Conservation (phyloP, 768 basidiomycete species). For the Phaeolepiota aurea region DNA sequence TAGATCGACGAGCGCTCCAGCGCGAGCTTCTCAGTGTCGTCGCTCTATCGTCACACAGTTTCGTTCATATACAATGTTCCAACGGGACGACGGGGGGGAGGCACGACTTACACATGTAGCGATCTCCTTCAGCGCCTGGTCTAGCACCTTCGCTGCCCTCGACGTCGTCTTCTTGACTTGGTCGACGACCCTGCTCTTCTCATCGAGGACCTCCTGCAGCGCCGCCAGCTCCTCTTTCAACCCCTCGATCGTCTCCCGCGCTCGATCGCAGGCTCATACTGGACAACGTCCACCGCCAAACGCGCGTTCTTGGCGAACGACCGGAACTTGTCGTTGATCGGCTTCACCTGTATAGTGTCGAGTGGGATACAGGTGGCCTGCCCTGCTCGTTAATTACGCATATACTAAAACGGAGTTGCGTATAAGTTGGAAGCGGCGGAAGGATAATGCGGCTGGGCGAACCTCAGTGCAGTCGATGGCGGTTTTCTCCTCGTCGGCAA, state of each 20-base stretch:
- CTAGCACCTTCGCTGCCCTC: slow-evolving; percentile 69
- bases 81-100: background rate
- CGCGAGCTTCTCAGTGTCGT: slow-evolving; percentile 84
- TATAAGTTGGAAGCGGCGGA: no score
- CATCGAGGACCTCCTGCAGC: slow-evolving; percentile 59
- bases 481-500: slow-evolving; percentile 95
- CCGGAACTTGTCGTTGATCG: slow-evolving; percentile 90
- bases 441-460: slow-evolving; percentile 7
- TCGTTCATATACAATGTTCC: background rate
- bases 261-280: slow-evolving; percentile 78
- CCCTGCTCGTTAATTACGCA: slow-evolving; percentile 90
- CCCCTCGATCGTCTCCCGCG: slow-evolving; percentile 49
- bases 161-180: slow-evolving; percentile 62
- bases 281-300: slow-evolving; percentile 80
- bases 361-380: slow-evolving; percentile 97
- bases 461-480: slow-evolving; percentile 98
- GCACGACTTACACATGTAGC: slow-evolving; percentile 50
- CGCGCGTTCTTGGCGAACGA: slow-evolving; percentile 84
- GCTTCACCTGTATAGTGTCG: slow-evolving; percentile 94
- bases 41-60: slow-evolving; percentile 24
- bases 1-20: slow-evolving; percentile 83
- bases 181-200: slow-evolving; percentile 67
- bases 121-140: slow-evolving; percentile 89
- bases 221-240: slow-evolving; percentile 55
- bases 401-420: slow-evolving; percentile 45